Evolutionary conservation across 495 filamentous ascomycete species (phyloP).

Genomic region (Aeminium ludgeri): DNA sequence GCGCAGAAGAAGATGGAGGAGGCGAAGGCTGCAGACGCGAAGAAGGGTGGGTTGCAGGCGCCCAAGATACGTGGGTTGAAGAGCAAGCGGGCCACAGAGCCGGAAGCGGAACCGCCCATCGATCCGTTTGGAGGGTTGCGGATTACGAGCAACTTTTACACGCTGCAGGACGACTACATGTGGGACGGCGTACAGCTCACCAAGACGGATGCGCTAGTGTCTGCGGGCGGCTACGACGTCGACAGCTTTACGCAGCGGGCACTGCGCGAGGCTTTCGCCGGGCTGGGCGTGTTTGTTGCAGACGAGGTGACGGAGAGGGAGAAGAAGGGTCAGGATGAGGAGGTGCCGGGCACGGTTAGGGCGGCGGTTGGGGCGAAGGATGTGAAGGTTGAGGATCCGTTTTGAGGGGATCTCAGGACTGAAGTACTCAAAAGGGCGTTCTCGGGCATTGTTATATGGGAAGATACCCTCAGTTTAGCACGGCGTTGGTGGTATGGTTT

Average conservation of each 20-base stretch:
- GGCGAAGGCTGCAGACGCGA: constrained; percentile 18
- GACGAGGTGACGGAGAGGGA: constrained; percentile 49
- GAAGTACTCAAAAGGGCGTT: not conserved
- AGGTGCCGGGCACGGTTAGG: not conserved
- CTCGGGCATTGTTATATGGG: not conserved
- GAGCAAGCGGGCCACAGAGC: constrained; percentile 33
- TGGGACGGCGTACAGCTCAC: constrained; percentile 44
- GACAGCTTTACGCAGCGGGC: constrained; percentile 63
- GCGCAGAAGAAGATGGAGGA: constrained; percentile 47
- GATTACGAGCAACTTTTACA: constrained; percentile 48
- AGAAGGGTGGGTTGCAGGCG: constrained; percentile 19
- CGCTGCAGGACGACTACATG: constrained; percentile 48
- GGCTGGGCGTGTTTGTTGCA: constrained; percentile 64
- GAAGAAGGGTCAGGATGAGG: constrained; percentile 1
- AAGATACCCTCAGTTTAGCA: not conserved
- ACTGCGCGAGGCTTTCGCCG: constrained; percentile 77
- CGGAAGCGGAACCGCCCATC: constrained; percentile 65
- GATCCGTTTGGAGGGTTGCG: constrained; percentile 73
- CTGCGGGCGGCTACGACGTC: constrained; percentile 71
- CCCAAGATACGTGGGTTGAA: constrained; percentile 55
- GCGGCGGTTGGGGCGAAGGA: constrained; percentile 4
- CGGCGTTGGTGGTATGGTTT: not conserved
- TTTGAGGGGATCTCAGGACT: not conserved
- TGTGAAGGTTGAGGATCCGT: constrained; percentile 1
- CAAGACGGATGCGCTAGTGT: constrained; percentile 39